Evolutionary conservation across 2,329 filamentous ascomycete genomes (phyloP), one percentile per base, ranked within the genome.

Genomic region (Sclerotinia borealis): DNA sequence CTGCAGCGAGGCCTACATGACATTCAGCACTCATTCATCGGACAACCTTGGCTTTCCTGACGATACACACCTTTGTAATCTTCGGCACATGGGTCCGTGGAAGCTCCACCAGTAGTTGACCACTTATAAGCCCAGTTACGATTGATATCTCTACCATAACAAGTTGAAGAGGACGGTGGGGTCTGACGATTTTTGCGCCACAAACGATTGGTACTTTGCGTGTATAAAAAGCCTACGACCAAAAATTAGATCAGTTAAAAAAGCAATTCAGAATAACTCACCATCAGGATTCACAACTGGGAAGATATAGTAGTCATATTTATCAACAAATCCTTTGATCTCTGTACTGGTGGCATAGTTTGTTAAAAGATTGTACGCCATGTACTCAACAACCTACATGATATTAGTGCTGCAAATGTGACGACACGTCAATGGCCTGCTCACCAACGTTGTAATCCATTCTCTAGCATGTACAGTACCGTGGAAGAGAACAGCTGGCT

Each of bases 271-370:
- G 9, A n/a, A 51, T 15, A 2, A 54, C 76, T 69, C 71, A 81
- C 81, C 83, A 62, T 87, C 85, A 0, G 84, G 83, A 70, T 88
- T 87, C 19, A 85, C 83, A 29, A 87, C 75, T 3, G 85, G 85
- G 65, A 87, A 79, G 68, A 89, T 80, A 73, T 86, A 88, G 68
- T 86, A 86, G 74, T 90, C 87, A 71, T 85, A 87, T 62, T 79
- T 83, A 73, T 88, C 79, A 29, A 88, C 78, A 60, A 83, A 79
- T 1, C 74, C 71, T 45, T 73, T 77, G 45, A 80, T 74, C 5
- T 74, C 72, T 1, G 75, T 68, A n/a, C 75, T 68, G 22, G 73
- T 72, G 37, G 70, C 71, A 68, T 83, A 83, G 56, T 78, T 77
- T 41, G 75, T 75, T 22, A 85, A 73, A 37, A 86, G 75, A 22